Percentiles rank a stretch among this genome's conserved stretches.
Evolutionary conservation across 2,329 filamentous ascomycete species (phyloP).

Genomic region (Penicillium rolfsii): DNA sequence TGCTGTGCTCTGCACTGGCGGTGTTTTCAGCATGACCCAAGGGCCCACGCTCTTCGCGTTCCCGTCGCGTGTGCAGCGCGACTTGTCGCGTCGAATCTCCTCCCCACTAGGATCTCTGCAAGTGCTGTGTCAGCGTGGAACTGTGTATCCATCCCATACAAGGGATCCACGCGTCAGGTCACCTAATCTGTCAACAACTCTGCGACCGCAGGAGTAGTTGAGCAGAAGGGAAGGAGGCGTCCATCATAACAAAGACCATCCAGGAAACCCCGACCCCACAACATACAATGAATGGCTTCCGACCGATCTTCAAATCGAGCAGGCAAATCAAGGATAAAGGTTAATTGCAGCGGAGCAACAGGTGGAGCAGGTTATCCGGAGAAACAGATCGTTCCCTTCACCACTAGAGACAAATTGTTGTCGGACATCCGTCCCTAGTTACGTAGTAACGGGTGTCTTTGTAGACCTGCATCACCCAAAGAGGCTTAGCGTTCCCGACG

Average conservation of each 20-base stretch:
- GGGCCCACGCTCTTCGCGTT: constrained; percentile 28
- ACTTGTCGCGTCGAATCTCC: constrained; percentile 7
- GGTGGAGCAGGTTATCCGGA: background rate
- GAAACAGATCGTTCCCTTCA: background rate
- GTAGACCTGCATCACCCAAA: constrained; percentile 19
- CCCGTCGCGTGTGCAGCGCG: constrained; percentile 24
- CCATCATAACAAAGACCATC: constrained; percentile 2
- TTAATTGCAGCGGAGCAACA: background rate
- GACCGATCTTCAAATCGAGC: background rate
- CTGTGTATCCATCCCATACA: background rate
- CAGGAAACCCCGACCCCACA: background rate
- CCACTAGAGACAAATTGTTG: background rate
- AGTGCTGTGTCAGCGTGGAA: background rate
- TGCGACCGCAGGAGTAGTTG: background rate
- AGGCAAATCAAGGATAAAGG: constrained; percentile 1
- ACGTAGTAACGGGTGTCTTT: background rate
- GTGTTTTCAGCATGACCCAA: background rate
- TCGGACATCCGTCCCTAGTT: background rate
- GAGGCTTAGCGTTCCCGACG: constrained; percentile 43
- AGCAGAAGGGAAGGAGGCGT: background rate
- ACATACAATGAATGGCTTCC: background rate
- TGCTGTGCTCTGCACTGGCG: constrained; percentile 4
- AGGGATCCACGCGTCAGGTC: background rate
- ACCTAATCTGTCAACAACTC: constrained; percentile 2
- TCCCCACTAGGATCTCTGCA: background rate